A percentile compares a stretch with the other conserved stretches of the same genome.
Evolutionary conservation across 257 asterid genomes (phyloP).

Genomic region (Nicotiana tomentosiformis): DNA sequence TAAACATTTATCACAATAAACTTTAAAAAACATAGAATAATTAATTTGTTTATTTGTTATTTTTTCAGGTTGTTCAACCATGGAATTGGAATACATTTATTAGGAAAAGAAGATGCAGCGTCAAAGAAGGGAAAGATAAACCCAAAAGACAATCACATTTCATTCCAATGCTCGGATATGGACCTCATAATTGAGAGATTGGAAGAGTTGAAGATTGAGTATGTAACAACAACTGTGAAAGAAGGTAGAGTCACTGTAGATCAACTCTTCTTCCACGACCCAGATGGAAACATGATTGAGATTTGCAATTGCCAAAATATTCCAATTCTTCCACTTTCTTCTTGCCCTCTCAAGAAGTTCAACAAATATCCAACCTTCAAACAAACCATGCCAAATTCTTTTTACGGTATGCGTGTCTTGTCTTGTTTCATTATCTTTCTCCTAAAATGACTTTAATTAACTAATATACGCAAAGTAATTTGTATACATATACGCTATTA

Average conservation of each 20-base stretch:
- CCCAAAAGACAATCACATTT: slow-evolving; percentile 84
- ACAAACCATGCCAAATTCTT: background rate
- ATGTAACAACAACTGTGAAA: slow-evolving; percentile 51
- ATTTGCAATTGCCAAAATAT: slow-evolving; percentile 87
- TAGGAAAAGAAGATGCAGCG: slow-evolving; percentile 32
- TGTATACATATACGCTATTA: no score
- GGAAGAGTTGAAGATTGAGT: slow-evolving; percentile 49
- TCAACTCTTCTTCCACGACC: slow-evolving; percentile 85
- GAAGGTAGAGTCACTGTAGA: slow-evolving; percentile 75
- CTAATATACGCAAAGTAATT: no score
- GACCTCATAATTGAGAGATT: slow-evolving; percentile 30
- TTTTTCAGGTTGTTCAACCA: slow-evolving; percentile 71
- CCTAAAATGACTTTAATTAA: no score
- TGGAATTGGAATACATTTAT: slow-evolving; percentile 79
- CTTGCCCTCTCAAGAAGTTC: slow-evolving; percentile 48
- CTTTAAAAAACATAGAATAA: background rate
- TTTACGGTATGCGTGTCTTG: background rate
- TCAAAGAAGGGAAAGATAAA: slow-evolving; percentile 40
- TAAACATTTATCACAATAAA: no score
- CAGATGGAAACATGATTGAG: slow-evolving; percentile 34
- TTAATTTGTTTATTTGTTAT: background rate
- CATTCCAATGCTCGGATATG: slow-evolving; percentile 69
- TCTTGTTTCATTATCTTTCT: background rate
- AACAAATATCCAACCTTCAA: slow-evolving; percentile 14
- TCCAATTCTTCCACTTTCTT: slow-evolving; percentile 63